Conservation (phyloP, 306 rosid species). For the Casuarina equisetifolia region DNA sequence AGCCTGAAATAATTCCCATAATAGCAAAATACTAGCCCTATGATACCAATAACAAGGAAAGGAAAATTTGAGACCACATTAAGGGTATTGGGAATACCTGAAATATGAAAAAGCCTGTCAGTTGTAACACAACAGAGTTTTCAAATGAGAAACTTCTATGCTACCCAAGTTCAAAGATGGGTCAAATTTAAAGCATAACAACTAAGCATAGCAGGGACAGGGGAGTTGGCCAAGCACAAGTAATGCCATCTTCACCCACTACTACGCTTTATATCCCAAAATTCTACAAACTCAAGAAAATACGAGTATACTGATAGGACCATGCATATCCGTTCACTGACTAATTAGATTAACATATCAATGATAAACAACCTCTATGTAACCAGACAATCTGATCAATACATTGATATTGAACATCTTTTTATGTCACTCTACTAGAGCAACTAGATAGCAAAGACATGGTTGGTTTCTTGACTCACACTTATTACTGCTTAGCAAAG, state of each 20-base stretch:
- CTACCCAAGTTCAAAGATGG: not conserved
- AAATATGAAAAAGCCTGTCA: slow-evolving; percentile 9
- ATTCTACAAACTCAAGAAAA: slow-evolving; percentile 1
- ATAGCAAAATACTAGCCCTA: slow-evolving; percentile 71
- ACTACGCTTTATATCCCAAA: not conserved
- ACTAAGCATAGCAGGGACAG: not conserved
- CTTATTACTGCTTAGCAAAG: not conserved
- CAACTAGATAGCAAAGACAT: not conserved
- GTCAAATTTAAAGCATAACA: not conserved
- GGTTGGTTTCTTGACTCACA: not conserved
- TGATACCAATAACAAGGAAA: slow-evolving; percentile 62
- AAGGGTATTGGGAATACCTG: slow-evolving; percentile 84
- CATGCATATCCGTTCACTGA: not conserved
- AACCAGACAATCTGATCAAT: not conserved
- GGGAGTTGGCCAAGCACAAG: not conserved
- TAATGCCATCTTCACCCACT: not conserved
- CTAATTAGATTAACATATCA: not conserved
- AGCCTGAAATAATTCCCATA: slow-evolving; percentile 62
- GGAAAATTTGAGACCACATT: slow-evolving; percentile 90
- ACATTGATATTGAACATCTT: not conserved
- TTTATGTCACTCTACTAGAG: not conserved
- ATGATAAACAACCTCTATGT: not conserved
- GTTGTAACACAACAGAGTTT: not conserved
- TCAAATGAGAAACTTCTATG: not conserved
- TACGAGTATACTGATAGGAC: not conserved